Evolutionary conservation across 306 rosid species (phyloP), one percentile per base, ranked within the genome.

Genomic region (Sicyos baderoa): DNA sequence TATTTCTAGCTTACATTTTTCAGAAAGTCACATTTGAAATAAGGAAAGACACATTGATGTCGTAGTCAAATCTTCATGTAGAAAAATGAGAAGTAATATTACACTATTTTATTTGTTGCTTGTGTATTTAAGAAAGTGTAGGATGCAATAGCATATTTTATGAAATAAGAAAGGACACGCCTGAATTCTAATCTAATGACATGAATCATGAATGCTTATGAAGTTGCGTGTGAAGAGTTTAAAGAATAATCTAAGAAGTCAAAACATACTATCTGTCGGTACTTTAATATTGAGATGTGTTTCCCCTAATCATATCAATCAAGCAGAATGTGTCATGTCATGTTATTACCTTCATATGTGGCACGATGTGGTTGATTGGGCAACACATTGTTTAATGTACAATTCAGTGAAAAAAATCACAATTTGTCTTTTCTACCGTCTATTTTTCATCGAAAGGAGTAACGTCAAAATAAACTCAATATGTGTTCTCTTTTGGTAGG

Each of bases 401-500:
- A 67, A 4, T 13, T 48, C 42, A 15, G 15, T 47, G 44, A 56
- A 48, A 19, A 17, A 16, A 45, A 66, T 64, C 17, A 6, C 1
- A 37, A 65, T 29, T 29, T 25, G 3, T 23, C 72, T 23, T 40
- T 45, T 11, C 50, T 6, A 71, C 8, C 16, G 42, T 71, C 61
- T 3, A 14, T 5, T 11, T 56, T 74, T 61, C 68, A 6, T 37
- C 6, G 22, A 14, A 23, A 49, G 0, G 11, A 0, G 7, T 1
- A 7, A 1, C 55, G 6, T 8, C 6, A 23, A n/a, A 61, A 27
- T 7, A 23, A 49, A 12, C 60, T 71, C 22, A 5, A 21, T 71
- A 15, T 67, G 4, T 68, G 4, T 68, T 1, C 42, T 32, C 16
- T 52, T 52, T 77, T 22, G 64, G 42, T 79, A 81, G 93, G 99